Base-by-base conservation (phyloP, 768 basidiomycete species). In the Podaxis pistillaris region DNA sequence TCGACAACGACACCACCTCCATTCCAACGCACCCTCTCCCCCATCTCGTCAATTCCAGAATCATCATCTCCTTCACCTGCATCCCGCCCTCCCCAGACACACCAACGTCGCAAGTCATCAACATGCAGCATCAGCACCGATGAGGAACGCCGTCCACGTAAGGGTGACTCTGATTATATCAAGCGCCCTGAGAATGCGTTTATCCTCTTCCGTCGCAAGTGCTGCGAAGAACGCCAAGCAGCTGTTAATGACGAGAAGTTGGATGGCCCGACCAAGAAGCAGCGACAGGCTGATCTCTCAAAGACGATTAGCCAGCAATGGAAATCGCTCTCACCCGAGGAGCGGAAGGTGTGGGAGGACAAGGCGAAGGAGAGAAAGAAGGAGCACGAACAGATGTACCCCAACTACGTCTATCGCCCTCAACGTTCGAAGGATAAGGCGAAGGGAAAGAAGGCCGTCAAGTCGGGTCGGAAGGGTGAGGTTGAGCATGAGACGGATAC, bases 121-220 rank as follows among this genome's bases (percentile, higher is more conserved):
- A 44, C 40, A 15, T 80, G 76, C 56, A 75, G 75, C 69, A 62
- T 56, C 24, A 79, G 72, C 69, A 79, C 79, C 72, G 76, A 72
- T 58, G 68, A 76, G 69, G 86, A 87, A 64, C 84, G 84, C 66
- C 74, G 83, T 63, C 83, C 87, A 64, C 85, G 79, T 75, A 86
- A 87, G 78, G 90, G 90, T 67, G 90, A 91, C 74, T 88, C 89
- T 54, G 89, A 90, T 73, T 92, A 92, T 70, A 86, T 92, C 78
- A 91, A 91, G 74, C 86, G 90, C 47, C 90, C 90, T 1, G 88
- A 90, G 76, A 91, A 92, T 69, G 90, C 90, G 7, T 92, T 92
- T 79, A 92, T 92, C 72, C 82, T 92, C 60, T 92, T 92, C 83
- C 85, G 90, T 59, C 83, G 89, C 68, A 86, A 88, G 69, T 90